Percentiles rank a stretch among this genome's conserved stretches.
phyloP scores from a whole-genome alignment of 2,329 filamentous ascomycete species.

The Penicillium griseofulvum region DNA sequence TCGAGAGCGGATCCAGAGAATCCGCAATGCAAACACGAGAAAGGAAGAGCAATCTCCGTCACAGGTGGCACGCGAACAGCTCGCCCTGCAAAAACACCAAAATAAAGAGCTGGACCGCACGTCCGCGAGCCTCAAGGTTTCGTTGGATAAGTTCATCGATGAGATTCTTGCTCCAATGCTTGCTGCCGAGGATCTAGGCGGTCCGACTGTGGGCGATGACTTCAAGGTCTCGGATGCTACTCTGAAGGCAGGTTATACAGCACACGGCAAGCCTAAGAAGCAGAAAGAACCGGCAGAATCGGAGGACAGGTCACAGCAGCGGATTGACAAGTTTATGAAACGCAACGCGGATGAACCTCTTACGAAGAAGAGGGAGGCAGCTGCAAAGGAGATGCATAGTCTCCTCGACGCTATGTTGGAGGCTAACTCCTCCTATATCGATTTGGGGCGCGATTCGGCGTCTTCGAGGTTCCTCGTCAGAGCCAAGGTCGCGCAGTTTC shows the following conservation, averaged over 20 bases:
- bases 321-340: slow-evolving; percentile 53
- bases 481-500: slow-evolving; percentile 56
- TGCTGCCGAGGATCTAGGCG: slow-evolving; percentile 78
- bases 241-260: slow-evolving; percentile 54
- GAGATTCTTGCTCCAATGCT: slow-evolving; percentile 70
- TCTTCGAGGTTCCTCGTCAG: slow-evolving; percentile 54
- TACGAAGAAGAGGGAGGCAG: slow-evolving; percentile 48
- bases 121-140: slow-evolving; percentile 60
- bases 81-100: slow-evolving; percentile 60
- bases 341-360: slow-evolving; percentile 28
- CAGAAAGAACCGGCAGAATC: slow-evolving; percentile 29
- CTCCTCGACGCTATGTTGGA: slow-evolving; percentile 50
- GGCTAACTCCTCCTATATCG: slow-evolving; percentile 48
- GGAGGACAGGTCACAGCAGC: slow-evolving; percentile 42
- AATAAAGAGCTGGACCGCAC: slow-evolving; percentile 61
- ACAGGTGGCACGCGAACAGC: slow-evolving; percentile 61
- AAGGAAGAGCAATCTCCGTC: slow-evolving; percentile 59
- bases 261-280: slow-evolving; percentile 49
- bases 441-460: slow-evolving; percentile 51
- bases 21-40: slow-evolving; percentile 58
- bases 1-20: slow-evolving; percentile 56
- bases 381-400: slow-evolving; percentile 48
- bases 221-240: slow-evolving; percentile 61
- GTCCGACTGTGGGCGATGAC: slow-evolving; percentile 74
- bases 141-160: slow-evolving; percentile 69